Percentiles rank a stretch among this genome's conserved stretches.
Evolutionary conservation across 495 filamentous ascomycete genomes (phyloP).

Genomic region (Hyphodiscus hymeniophilus): DNA sequence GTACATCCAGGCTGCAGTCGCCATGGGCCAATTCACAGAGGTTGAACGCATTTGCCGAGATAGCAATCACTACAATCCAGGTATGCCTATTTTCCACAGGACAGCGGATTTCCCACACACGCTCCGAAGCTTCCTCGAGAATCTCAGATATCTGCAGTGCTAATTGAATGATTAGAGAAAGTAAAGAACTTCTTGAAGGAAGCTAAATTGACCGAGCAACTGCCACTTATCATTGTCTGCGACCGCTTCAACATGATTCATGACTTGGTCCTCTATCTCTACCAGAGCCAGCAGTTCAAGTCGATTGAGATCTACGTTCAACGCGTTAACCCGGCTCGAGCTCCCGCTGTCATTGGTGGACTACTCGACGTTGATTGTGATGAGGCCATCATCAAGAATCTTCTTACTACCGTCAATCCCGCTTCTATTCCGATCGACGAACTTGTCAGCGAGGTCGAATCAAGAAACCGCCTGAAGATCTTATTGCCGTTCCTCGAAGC

Average conservation of each 20-base stretch:
- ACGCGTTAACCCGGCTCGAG: conserved; percentile 88
- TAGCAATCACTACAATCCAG: conserved; percentile 41
- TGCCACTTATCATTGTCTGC: conserved; percentile 96
- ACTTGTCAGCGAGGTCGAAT: conserved; percentile 90
- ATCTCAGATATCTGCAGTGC: too few relatives aligned
- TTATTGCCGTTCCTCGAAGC: conserved; percentile 94
- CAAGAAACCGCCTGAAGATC: conserved; percentile 90
- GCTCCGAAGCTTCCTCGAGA: too few relatives aligned
- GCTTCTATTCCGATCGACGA: conserved; percentile 89
- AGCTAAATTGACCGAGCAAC: conserved; percentile 81
- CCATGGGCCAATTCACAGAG: conserved; percentile 84
- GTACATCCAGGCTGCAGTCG: conserved; percentile 95
- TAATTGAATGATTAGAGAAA: too few relatives aligned
- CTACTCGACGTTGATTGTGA: conserved; percentile 98
- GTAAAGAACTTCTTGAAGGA: conserved; percentile 99
- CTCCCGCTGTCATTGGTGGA: conserved; percentile 89
- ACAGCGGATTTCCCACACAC: too few relatives aligned
- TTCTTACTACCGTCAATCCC: conserved; percentile 81
- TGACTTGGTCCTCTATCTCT: conserved; percentile 93
- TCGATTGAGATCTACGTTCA: conserved; percentile 99
- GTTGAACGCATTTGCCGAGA: conserved; percentile 97
- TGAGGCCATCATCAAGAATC: conserved; percentile 87
- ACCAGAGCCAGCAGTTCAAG: conserved; percentile 99
- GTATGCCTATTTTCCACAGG: background rate
- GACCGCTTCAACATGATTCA: conserved; percentile 98